Evolutionary conservation across 2,329 filamentous ascomycete genomes (phyloP), one percentile per base, ranked within the genome.

Genomic region (Trichoderma sp.): DNA sequence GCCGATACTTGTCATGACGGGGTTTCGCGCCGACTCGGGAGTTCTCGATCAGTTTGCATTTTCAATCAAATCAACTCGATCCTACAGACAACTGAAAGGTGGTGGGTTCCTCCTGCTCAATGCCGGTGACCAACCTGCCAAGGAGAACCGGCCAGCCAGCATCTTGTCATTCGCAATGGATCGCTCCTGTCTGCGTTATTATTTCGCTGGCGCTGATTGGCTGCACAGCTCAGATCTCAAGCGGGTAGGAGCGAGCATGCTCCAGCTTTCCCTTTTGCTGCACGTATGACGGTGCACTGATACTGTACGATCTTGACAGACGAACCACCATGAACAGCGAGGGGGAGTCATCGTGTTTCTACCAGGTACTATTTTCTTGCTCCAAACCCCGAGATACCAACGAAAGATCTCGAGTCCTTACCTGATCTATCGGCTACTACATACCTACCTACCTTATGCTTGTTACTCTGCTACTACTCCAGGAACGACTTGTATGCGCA

Each of bases 161-260:
- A 9, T 52, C 26, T 28, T n/a, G 50, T 51, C 47, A 41, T 39
- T 63, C 34, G n/a, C 34, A 39, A 39, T 34, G 50, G 48, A 45
- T 52, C 58, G 54, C 19, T 34, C 12, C 45, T 52, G 54, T 39
- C 24, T 64, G 62, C 54, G 62, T 64, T 64, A 59, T 64, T 64
- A 64, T 59, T 54, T 24, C 26, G 41, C 50, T 17, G 50, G 26
- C 7, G 60, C 26, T 55, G 60, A 63, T 63, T 63, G 60, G 60
- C 60, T n/a, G 12, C 34, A 30, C 24, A 44, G 41, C 26, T 34
- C 24, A 34, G 59, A 54, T 45, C 39, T 41, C 39, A 24, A 21
- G 34, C 34, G 50, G 50, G 34, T 30, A 52, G 50, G 50, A 52
- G 34, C 50, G 50, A 52, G 15, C 17, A 51, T 24, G 50, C 50